Evolutionary conservation across 805 yeast species (phyloP), one percentile per base, ranked within the genome.

Genomic region (Saccharomycopsis babjevae): DNA sequence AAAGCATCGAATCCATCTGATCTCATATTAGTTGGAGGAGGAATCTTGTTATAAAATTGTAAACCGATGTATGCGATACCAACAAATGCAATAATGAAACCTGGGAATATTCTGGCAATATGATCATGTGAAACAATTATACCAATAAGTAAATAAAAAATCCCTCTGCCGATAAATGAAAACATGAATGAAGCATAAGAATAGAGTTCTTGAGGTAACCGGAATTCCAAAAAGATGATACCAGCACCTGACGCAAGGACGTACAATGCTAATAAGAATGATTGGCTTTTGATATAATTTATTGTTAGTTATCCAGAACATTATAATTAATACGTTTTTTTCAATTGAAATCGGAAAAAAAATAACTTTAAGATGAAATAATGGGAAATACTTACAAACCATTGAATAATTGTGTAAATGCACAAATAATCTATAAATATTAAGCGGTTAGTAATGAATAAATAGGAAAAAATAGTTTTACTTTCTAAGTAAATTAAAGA

Each of bases 1-100:
- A 74, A 61, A 6, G 73, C 71, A 46, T 71, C 77, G n/a, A 77
- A 77, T 22, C 52, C 52, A 52, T 77, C 84, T 43, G 79, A 74
- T 68, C 80, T 87, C 88, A 90, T 89, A 73, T 86, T 89, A 61
- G 82, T 87, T 20, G 97, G 97, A 34, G 91, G 86, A 59, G 88
- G 85, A 50, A 89, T 76, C 63, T 87, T 81, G 20, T 92, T 90
- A 32, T 88, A 72, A 57, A 86, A 85, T 72, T 89, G 94, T 68
- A 89, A 77, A 0, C 73, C 81, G 57, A 79, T 69, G 72, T 77
- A 89, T 2, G 73, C 80, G 25, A 82, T 69, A 34, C 96, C 97
- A 28, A 83, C 71, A 1, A 82, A 50, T 46, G 82, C 78, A n/a
- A 88, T 74, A 15, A 87, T 57, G 10, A 85, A 64, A 1, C 86